Base-by-base conservation (phyloP, 2,329 filamentous ascomycete species). In the Sarocladiaceae sp. region DNA sequence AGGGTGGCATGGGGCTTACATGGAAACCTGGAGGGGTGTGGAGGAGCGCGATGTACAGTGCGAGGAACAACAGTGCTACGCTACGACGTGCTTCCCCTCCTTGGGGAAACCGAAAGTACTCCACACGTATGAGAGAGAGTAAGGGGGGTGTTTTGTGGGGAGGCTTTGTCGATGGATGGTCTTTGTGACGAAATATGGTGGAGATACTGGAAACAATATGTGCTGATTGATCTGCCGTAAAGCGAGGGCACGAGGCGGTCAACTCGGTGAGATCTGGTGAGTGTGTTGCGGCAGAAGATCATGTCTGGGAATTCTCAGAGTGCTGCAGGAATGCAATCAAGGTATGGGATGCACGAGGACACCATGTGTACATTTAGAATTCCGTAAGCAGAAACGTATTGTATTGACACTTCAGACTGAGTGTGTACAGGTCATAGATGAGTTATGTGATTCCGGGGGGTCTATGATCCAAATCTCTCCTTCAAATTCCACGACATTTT, bases 281-380 rank as follows among this genome's bases (percentile, higher is more conserved):
- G 15, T 17, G 33, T n/a, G 33, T 36, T 12, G 8, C 15, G 33
- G 18, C 33, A 36, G 18, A n/a, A 36, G 33, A 17, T 12, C 7
- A 36, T 40, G 8, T 40, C 23, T 40, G 20, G 6, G 37, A 22
- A 7, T 7, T 6, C 15, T 15, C 17, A 40, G 37, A 40, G n/a
- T n/a, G n/a, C n/a, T 40, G 17, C 37, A 26, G 40, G 40, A 44
- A 44, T 44, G 40, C 40, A 44, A n/a, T n/a, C n/a, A n/a, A n/a
- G n/a, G 22, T 7, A 3, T 44, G 40, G 40, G 28, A 44, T 23
- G 40, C 40, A 26, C 40, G 22, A 44, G 40, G 15, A 12, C 15
- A n/a, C 40, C 40, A 44, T 44, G 40, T 44, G 40, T 26, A 12
- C 40, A 44, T 17, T 22, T 10, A 26, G 4, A 22, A 28, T 6